Evolutionary conservation across 2,329 filamentous ascomycete species (phyloP).

Genomic region (Harringtonia lauricola): DNA sequence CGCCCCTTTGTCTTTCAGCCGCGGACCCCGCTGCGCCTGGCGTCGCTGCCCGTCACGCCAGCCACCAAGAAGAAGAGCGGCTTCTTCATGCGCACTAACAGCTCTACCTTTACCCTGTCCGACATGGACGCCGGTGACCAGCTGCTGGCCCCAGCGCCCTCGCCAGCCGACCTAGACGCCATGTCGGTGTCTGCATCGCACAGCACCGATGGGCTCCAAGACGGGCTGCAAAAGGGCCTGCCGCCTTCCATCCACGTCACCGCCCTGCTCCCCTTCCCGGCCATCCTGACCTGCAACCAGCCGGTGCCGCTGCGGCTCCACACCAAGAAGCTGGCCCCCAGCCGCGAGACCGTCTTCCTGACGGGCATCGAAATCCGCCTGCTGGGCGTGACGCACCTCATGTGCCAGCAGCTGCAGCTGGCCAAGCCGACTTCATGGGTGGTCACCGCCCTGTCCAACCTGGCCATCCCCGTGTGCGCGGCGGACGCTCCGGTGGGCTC

Average conservation of each 20-base stretch:
- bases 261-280: conserved; percentile 74
- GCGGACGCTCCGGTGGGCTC: conserved; percentile 47
- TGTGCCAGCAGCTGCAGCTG: conserved; percentile 63
- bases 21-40: conserved; percentile 19
- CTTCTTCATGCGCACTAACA: conserved; percentile 1
- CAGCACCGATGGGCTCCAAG: conserved; percentile 9
- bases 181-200: neutral
- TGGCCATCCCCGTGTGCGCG: conserved; percentile 59
- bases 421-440: conserved; percentile 67
- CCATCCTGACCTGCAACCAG: conserved; percentile 82
- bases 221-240: conserved; percentile 21
- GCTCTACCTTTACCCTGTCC: conserved; percentile 34
- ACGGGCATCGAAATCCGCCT: conserved; percentile 73
- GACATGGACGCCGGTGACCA: neutral
- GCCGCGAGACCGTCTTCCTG: conserved; percentile 60
- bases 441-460: conserved; percentile 58
- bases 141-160: neutral
- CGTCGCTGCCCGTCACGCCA: conserved; percentile 10
- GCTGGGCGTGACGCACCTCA: conserved; percentile 66
- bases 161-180: neutral
- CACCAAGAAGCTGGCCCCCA: conserved; percentile 62
- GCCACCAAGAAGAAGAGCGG: conserved; percentile 38
- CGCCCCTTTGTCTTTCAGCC: conserved; percentile 51
- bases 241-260: conserved; percentile 64
- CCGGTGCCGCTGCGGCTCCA: conserved; percentile 72